Base-by-base conservation (phyloP, 371 early-diverging fungal species). In the Chytridium lagenaria region DNA sequence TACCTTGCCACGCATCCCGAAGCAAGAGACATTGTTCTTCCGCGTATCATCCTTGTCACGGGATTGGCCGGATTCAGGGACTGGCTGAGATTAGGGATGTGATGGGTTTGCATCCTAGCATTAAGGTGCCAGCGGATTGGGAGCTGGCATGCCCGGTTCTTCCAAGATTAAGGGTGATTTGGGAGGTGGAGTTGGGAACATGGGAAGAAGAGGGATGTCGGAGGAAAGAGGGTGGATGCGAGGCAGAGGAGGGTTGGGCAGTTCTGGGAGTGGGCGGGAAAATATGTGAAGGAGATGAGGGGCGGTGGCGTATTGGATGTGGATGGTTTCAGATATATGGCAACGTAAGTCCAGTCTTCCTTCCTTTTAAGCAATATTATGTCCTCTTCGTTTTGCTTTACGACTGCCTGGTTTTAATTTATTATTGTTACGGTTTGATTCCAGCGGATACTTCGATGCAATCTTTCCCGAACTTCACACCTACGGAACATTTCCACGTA, bases 391-490 rank as follows among this genome's bases (percentile, higher is more conserved):
- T 22, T 40, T 10, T 66, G 5, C 22, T 33, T 34, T 7, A 30
- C 26, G 63, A 44, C 66, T 61, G 55, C 23, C n/a, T 52, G n/a
- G n/a, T 52, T 52, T 12, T 10, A 23, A 15, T 52, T 7, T 15
- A 36, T 23, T 16, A 34, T 7, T 33, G 10, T 7, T 12, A 15
- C 5, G 26, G 30, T 5, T 40, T 44, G 19, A 37, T 40, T 66
- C 15, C 30, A 66, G 66, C 2, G 66, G 66, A 5, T 66, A 66
- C 44, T 66, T 66, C 28, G 66, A 66, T 28, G 38, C 40, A 2
- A 66, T 66, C 36, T 66, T 66, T 26, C 66, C 66, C 10, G 66
- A 66, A 26, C 66, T 66, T 19, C 66, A 66, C 40, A 44, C 16
- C 19, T 44, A 30, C 34, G 66, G 66, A 7, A 44, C 44, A 19